Evolutionary conservation across 2,329 filamentous ascomycete species (phyloP).

Genomic region (Claviceps purpurea): DNA sequence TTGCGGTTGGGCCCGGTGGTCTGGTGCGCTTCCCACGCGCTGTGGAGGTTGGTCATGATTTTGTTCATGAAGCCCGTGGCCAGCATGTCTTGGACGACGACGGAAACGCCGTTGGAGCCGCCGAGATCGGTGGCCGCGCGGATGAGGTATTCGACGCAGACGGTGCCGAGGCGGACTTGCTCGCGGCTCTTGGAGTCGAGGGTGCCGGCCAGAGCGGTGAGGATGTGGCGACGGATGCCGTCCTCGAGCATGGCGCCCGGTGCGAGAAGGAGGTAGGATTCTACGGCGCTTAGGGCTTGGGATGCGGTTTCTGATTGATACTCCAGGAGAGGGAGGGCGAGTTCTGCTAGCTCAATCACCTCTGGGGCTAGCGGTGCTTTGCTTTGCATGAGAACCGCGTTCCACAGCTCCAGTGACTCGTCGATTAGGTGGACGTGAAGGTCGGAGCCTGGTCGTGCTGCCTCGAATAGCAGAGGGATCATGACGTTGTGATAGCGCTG

Average conservation of each 20-base stretch:
- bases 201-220: slow-evolving; percentile 34
- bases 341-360: slow-evolving; percentile 49
- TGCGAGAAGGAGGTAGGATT: slow-evolving; percentile 58
- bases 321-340: slow-evolving; percentile 52
- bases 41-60: slow-evolving; percentile 52
- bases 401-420: slow-evolving; percentile 84
- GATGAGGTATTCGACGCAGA: slow-evolving; percentile 52
- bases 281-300: slow-evolving; percentile 49
- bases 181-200: slow-evolving; percentile 43
- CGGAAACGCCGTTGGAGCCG: slow-evolving; percentile 43
- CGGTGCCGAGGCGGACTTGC: slow-evolving; percentile 41
- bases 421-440: slow-evolving; percentile 75
- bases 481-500: slow-evolving; percentile 68
- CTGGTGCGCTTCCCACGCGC: slow-evolving; percentile 61
- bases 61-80: slow-evolving; percentile 48
- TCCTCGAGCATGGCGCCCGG: slow-evolving; percentile 52
- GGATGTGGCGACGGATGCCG: slow-evolving; percentile 34
- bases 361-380: slow-evolving; percentile 46
- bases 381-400: slow-evolving; percentile 55
- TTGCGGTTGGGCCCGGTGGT: slow-evolving; percentile 69
- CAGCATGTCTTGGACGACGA: slow-evolving; percentile 54
- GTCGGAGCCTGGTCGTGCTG: slow-evolving; percentile 62
- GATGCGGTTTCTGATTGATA: slow-evolving; percentile 51
- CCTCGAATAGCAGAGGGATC: slow-evolving; percentile 68
- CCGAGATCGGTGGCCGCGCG: slow-evolving; percentile 49